Base-by-base conservation (phyloP, 2,329 filamentous ascomycete species). In the Neopestalotiopsis sp. region DNA sequence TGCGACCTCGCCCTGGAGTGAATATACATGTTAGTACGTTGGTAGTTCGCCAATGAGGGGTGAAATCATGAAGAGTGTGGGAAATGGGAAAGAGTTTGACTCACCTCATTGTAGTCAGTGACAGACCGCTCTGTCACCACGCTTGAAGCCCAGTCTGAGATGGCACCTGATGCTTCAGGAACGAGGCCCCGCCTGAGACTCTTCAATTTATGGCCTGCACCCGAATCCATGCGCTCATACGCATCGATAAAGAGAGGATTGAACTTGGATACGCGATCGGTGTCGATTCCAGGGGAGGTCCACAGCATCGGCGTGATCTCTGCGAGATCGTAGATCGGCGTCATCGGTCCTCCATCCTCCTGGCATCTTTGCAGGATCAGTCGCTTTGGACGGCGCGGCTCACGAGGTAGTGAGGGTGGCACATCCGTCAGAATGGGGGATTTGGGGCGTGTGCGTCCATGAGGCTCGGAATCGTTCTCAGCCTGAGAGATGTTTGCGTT, bases 141-240 rank as follows among this genome's bases (percentile, higher is more conserved):
- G 70, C 24, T 68, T 10, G 34, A 49, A 2, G 72, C 65, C 0
- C 71, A 61, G 28, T 14, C 58, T n/a, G 10, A 10, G 14, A 42
- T 4, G 24, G 12, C 24, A 34, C 24, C 24, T 28, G 24, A 28
- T 0, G 49, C n/a, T 9, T 38, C 24, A 14, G 56, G 28, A n/a
- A 32, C 28, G 1, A 64, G 45, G 1, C 32, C 28, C 7, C 30
- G 75, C 7, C 71, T 12, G 14, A 69, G 67, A 12, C 70, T 65
- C 24, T 72, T 75, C 9, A 78, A 66, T 17, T 72, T 69, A 38
- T 72, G 69, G 14, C 71, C 76, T 1, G 71, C 72, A 5, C 70
- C 61, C 1, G 79, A 79, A 13, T 74, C 74, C 80, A 81, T 82
- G 61, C 75, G 76, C 14, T 71, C 70, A 58, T 77, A 81, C 24